Base-by-base conservation (phyloP, 2,329 filamentous ascomycete genomes). In the Coleophoma eucalyptorum region DNA sequence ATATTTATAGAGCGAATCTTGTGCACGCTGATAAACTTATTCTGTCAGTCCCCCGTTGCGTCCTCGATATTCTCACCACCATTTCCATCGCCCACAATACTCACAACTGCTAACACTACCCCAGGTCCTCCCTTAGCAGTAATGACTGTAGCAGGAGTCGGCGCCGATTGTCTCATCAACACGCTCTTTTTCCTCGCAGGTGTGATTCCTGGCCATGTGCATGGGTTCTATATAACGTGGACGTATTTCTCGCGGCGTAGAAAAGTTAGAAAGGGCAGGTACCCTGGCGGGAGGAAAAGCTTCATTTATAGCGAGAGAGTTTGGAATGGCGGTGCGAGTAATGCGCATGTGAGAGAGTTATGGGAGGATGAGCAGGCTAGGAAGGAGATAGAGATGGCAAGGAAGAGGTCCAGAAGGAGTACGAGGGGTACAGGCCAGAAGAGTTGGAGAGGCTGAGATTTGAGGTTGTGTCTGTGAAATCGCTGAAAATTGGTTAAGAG, bases 231-330 rank as follows among this genome's bases (percentile, higher is more conserved):
- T 52, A 51, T 65, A 15, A 82, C 90, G 66, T 94, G 90, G 66
- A 77, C 94, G 50, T 96, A 92, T 72, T 92, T 86, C 67, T 80
- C 88, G 62, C 85, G 86, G 53, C 83, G 89, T 60, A 77, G 45
- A 1, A 59, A 84, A 65, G 76, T 78, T 2, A 69, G 74, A 16
- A 58, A 57, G 20, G 87, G 87, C 3, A 72, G 74, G 10, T 75
- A 76, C 51, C 71, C 77, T 12, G 72, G 74, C 2, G 65, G 70
- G 2, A 77, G 73, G 2, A 86, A 86, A 4, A 80, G 85, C 0
- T 84, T 84, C 26, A 80, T 92, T n/a, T 92, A 84, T 67, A 88
- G 83, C 59, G 77, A 86, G 33, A 79, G 79, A 40, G 80, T 91
- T 15, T 85, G 89, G 71, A 82, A 75, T 10, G 86, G 86, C 6